Evolutionary conservation across 164 flowering plant genomes (phyloP).

Genomic region (Umbellularia californica): DNA sequence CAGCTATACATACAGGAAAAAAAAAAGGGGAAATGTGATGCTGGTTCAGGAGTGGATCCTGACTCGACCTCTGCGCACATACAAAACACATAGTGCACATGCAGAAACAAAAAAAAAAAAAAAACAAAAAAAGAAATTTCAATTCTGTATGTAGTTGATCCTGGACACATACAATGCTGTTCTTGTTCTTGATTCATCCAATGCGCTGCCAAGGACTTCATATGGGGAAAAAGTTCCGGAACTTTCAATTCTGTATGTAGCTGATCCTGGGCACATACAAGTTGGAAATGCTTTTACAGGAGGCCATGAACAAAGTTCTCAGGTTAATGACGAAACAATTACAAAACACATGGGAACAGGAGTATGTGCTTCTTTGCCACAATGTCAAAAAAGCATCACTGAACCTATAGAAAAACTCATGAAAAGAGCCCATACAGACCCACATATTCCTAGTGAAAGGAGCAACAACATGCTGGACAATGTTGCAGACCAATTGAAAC

Average conservation of each 20-base stretch:
- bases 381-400: conserved; percentile 6
- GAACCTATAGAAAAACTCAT: conserved; percentile 8
- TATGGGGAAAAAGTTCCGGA: conserved; percentile 20
- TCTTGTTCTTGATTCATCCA: conserved; percentile 12
- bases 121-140: no score
- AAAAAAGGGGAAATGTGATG: no score
- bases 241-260: conserved; percentile 12
- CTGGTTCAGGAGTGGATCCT: no score
- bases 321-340: conserved; percentile 16
- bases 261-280: conserved; percentile 20
- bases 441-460: conserved; percentile 24
- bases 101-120: no score
- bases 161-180: background rate
- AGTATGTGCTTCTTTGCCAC: conserved; percentile 13
- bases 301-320: no score
- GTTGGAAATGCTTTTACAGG: conserved; percentile 11
- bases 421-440: conserved; percentile 22
- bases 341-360: conserved; percentile 13
- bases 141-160: no score
- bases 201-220: conserved; percentile 10
- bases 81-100: no score
- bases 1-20: no score
- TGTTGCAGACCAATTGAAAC: conserved; percentile 33
- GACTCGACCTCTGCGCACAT: no score
- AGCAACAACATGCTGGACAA: conserved; percentile 48